Base-by-base conservation (phyloP, 2,329 filamentous ascomycete species). In the Exophiala calicioides region DNA sequence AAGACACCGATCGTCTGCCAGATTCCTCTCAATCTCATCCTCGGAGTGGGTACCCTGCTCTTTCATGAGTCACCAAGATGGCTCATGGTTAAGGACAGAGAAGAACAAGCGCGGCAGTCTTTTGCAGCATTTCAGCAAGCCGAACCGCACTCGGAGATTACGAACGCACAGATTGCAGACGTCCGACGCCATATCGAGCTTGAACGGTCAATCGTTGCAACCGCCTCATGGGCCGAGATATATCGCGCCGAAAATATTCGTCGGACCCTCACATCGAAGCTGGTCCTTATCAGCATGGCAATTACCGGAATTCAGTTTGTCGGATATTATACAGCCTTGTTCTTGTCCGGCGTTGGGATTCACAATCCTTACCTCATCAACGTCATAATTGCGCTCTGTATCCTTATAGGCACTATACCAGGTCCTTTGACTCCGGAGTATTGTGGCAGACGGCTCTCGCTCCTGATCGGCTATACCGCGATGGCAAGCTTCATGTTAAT, bases 401-500 rank as follows among this genome's bases (percentile, higher is more conserved):
- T 36, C 33, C 10, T 36, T 18, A 19, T 10, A 10, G 33, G 33
- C 13, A 9, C 33, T 10, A 10, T 36, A 2, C 9, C 13, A 8
- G 33, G 33, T 10, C 33, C 33, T 7, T 36, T 21, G 6, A 10
- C 18, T 36, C 13, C 9, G 2, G 33, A 36, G 13, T 36, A 9
- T 21, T 10, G 5, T 3, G 33, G 33, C 15, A 7, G 33, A 5
- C 33, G 33, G 5, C 9, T 7, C 7, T 9, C 33, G 15, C 18
- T 36, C 9, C 12, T 36, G 15, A 21, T 10, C 3, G 33, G 33
- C 5, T 36, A 19, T 4, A 36, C 18, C 12, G 10, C 15, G 12
- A 36, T 36, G 33, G 33, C 13, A 21, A 19, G 5, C 21, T 36
- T 7, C 18, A 36, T 36, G 33, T 13, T 36, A 19, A 36, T 36